Conservation (phyloP, 495 filamentous ascomycete genomes). For the Gamarada debralockiae region DNA sequence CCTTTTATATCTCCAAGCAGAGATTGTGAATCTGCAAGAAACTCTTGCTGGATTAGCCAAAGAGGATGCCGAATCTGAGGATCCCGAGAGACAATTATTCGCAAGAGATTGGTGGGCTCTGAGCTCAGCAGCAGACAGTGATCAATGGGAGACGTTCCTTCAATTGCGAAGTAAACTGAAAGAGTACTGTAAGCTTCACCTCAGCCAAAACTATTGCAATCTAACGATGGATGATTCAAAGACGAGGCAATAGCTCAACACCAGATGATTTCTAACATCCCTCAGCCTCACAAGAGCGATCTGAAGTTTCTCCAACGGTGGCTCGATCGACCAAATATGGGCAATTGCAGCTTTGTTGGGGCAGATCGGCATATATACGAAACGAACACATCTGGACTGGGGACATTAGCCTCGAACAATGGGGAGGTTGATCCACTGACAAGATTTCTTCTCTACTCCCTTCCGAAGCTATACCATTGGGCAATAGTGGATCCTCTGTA, state of each 20-base stretch:
- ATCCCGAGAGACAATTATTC: constrained; percentile 4
- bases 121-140: constrained; percentile 4
- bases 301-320: constrained; percentile 24
- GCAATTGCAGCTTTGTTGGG: constrained; percentile 13
- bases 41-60: constrained; percentile 20
- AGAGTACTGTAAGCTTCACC: constrained; percentile 15
- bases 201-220: background rate
- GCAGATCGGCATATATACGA: constrained; percentile 13
- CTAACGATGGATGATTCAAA: constrained; percentile 3
- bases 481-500: constrained; percentile 2
- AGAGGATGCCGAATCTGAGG: constrained; percentile 14
- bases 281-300: constrained; percentile 15
- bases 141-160: constrained; percentile 11
- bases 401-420: constrained; percentile 14
- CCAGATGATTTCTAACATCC: constrained; percentile 18
- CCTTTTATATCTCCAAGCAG: constrained; percentile 34
- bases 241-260: constrained; percentile 18
- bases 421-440: constrained; percentile 18
- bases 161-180: constrained; percentile 14
- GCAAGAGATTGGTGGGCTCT: constrained; percentile 16
- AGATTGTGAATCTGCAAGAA: constrained; percentile 27
- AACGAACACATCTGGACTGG: constrained; percentile 18
- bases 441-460: constrained; percentile 7
- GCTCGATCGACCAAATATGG: constrained; percentile 15
- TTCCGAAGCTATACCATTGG: constrained; percentile 19